Evolutionary conservation across 176 grass and related monocot genomes (phyloP).

Genomic region (Paspalum notatum): DNA sequence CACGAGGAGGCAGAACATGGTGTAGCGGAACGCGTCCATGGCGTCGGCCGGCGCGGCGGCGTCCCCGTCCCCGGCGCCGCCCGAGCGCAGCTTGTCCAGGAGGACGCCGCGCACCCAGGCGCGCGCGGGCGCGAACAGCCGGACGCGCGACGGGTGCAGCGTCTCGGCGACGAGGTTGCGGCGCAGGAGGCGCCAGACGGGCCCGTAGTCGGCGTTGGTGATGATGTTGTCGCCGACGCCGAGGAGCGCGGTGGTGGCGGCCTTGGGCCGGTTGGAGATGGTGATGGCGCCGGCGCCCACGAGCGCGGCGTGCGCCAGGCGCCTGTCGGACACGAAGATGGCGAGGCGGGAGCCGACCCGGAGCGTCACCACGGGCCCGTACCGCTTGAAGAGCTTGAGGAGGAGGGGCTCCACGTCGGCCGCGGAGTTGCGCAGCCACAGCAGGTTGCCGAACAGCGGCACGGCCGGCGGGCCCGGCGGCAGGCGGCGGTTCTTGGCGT

Average conservation of each 20-base stretch:
- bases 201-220: constrained; percentile 48
- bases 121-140: constrained; percentile 48
- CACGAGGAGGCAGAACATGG: constrained; percentile 68
- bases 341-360: constrained; percentile 30
- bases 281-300: constrained; percentile 36
- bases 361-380: constrained; percentile 56
- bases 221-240: constrained; percentile 35
- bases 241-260: constrained; percentile 15
- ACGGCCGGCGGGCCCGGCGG: constrained; percentile 40
- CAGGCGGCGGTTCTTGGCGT: constrained; percentile 6
- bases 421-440: constrained; percentile 33
- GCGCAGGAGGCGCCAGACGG: constrained; percentile 54
- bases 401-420: constrained; percentile 28
- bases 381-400: constrained; percentile 20
- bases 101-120: constrained; percentile 40
- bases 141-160: constrained; percentile 47
- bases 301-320: constrained; percentile 51
- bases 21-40: constrained; percentile 51
- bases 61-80: no score
- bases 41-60: not conserved
- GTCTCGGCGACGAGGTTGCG: constrained; percentile 62
- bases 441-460: constrained; percentile 44
- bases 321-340: constrained; percentile 49
- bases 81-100: constrained; percentile 21
- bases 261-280: constrained; percentile 37